These are phyloP conservation scores for Cladosporium sp. DNA, from an alignment of 2,329 filamentous ascomycete species.

Conservation along the genomic window DNA sequence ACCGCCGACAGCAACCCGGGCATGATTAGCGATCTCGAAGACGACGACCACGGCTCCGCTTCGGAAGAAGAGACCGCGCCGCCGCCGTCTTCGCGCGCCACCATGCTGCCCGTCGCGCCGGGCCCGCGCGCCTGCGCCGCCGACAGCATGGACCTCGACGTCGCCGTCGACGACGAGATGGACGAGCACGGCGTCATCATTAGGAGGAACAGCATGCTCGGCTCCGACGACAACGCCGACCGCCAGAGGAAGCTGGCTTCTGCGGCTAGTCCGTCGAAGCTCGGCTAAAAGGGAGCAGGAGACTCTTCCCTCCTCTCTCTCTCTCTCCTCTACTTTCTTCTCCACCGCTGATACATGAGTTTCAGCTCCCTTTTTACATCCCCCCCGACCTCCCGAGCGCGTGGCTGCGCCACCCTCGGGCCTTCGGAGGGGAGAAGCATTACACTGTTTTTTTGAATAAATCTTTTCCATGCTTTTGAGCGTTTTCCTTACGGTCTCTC, in stretches of 20 bases:
- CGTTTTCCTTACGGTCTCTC: neutral
- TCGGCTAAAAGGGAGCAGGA: neutral
- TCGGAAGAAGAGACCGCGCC: slow-evolving; percentile 10
- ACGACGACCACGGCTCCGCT: slow-evolving; percentile 37
- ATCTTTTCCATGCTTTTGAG: neutral
- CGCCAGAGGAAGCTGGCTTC: slow-evolving; percentile 8
- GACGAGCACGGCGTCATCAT: slow-evolving; percentile 31
- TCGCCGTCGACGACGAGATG: slow-evolving; percentile 31
- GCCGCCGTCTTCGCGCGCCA: slow-evolving; percentile 17
- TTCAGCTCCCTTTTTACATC: neutral
- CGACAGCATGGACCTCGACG: slow-evolving; percentile 31
- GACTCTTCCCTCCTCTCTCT: too few relatives aligned
- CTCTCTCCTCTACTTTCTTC: neutral
- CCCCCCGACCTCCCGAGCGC: neutral
- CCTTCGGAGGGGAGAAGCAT: too few relatives aligned
- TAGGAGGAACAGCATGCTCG: slow-evolving; percentile 27
- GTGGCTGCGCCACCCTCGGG: slow-evolving; percentile 1
- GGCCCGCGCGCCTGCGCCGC: slow-evolving; percentile 26
- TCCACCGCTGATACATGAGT: neutral
- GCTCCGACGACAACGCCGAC: slow-evolving; percentile 13
- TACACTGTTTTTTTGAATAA: neutral
- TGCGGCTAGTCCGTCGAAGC: slow-evolving; percentile 9
- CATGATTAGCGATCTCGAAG: slow-evolving; percentile 46
- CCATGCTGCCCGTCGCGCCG: slow-evolving; percentile 19
- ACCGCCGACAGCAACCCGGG: slow-evolving; percentile 45